These are phyloP conservation scores for Glutinoglossum americanum DNA, from an alignment of 495 filamentous ascomycete species.

Conservation along the genomic window DNA sequence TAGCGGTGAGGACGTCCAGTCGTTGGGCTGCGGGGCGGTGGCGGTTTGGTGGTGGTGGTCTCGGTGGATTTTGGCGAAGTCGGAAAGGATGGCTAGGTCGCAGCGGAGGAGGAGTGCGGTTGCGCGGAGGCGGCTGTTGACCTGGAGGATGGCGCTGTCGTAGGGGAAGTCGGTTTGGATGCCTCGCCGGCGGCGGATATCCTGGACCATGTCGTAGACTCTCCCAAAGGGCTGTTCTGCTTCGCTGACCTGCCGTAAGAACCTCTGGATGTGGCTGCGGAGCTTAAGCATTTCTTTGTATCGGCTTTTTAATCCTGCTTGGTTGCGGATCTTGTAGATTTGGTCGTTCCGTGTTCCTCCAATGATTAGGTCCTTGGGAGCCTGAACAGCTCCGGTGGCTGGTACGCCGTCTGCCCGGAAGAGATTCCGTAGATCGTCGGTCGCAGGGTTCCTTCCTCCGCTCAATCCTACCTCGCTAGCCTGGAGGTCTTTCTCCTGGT, in stretches of 20 bases:
- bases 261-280: slow-evolving; percentile 21
- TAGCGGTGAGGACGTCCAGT: slow-evolving; percentile 4
- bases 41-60: slow-evolving; percentile 1
- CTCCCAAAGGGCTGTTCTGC: slow-evolving; percentile 40
- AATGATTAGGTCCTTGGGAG: background rate
- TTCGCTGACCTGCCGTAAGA: slow-evolving; percentile 21
- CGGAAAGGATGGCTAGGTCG: slow-evolving; percentile 31
- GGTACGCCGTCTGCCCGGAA: background rate
- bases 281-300: slow-evolving; percentile 22
- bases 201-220: slow-evolving; percentile 30
- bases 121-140: slow-evolving; percentile 25
- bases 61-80: slow-evolving; percentile 24
- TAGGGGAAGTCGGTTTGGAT: slow-evolving; percentile 18
- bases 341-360: background rate
- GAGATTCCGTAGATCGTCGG: background rate
- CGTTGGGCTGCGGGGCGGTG: background rate
- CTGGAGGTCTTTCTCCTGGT: slow-evolving; percentile 15
- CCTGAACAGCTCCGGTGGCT: background rate
- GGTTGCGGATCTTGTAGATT: slow-evolving; percentile 9
- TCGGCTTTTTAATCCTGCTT: slow-evolving; percentile 7
- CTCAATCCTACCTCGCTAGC: slow-evolving; percentile 4
- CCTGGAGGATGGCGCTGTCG: slow-evolving; percentile 24
- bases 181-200: slow-evolving; percentile 19
- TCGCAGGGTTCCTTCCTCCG: background rate
- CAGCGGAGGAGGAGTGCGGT: slow-evolving; percentile 29